Base-by-base conservation (phyloP, 345 rosid genomes). In the Arabis alpina region DNA sequence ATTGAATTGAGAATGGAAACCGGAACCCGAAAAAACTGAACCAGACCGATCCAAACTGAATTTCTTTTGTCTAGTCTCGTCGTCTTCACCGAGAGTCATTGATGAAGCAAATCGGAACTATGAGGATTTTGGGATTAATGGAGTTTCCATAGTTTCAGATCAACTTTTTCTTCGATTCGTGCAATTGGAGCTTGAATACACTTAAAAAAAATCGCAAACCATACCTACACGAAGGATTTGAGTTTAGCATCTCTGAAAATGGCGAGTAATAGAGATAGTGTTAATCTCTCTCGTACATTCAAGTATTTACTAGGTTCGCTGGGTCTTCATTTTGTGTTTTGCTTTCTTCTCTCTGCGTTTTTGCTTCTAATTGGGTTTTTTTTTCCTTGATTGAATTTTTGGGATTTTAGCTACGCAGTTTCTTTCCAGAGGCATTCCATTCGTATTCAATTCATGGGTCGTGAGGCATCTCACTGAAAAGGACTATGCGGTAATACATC, bases 361-460 rank as follows among this genome's bases (percentile, higher is more conserved):
- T 16, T 34, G 30, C 32, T 45, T 16, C 64, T 48, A 16, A 57
- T 52, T 48, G 8, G 15, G 2, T 40, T 54, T 34, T 52, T 28
- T 41, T 19, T 76, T 32, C 30, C 19, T 52, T 2, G n/a, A 59
- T 53, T 14, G 48, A 14, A 53, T 32, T 50, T 50, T 32, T 59
- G 64, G 23, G 12, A 60, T 66, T 66, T 19, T 75, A 86, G 93
- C 90, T 65, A 88, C 98, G 2, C 97, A 90, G 83, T 81, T 92
- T 41, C 67, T 88, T 53, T 89, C 97, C 25, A 84, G 96, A 73
- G 94, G 94, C 76, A 91, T 91, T 59, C 94, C 98, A 1, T 93
- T 93, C 62, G 70, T 89, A 37, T 89, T 91, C 82, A 94, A 89
- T 76, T 83, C 89, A 2, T 91, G 95, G 98, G 80, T 94, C 60